These are phyloP conservation scores for Yamadazyma ubonensis DNA, from an alignment of 805 yeast species.

Conservation along the genomic window DNA sequence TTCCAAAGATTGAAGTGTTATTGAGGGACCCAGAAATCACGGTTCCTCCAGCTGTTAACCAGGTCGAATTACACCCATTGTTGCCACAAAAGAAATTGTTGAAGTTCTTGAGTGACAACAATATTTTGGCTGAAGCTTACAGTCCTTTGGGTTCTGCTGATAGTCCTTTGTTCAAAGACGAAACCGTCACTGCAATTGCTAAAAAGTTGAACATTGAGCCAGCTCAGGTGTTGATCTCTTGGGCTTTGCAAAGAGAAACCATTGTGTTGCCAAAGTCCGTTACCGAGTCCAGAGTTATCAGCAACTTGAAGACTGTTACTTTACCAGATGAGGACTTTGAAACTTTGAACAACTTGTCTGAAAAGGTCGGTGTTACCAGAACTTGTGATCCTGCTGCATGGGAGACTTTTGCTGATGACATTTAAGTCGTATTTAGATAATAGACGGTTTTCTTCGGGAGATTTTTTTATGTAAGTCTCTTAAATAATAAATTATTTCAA, in stretches of 20 bases:
- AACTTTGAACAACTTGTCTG: constrained; percentile 30
- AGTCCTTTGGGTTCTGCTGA: constrained; percentile 60
- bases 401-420: constrained; percentile 17
- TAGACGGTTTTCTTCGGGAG: too few species aligned
- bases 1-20: constrained; percentile 27
- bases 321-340: constrained; percentile 38
- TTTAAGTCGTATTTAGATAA: too few species aligned
- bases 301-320: constrained; percentile 36
- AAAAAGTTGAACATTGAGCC: constrained; percentile 30
- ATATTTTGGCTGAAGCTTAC: constrained; percentile 71
- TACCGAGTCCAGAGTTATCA: constrained; percentile 33
- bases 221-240: constrained; percentile 36
- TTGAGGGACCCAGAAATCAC: constrained; percentile 22
- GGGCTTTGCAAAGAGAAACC: constrained; percentile 41
- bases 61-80: constrained; percentile 37
- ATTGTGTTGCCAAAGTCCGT: constrained; percentile 42
- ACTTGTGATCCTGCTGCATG: constrained; percentile 20
- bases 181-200: constrained; percentile 27
- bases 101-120: constrained; percentile 51
- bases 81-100: constrained; percentile 41
- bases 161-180: constrained; percentile 37
- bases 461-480: too few species aligned
- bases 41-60: constrained; percentile 35
- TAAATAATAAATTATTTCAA: too few species aligned
- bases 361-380: constrained; percentile 36